A percentile compares a stretch with the other conserved stretches of the same genome.
These are phyloP conservation scores for Arachnomyces sp. DNA, from an alignment of 2,329 filamentous ascomycete species.

Conservation along the genomic window DNA sequence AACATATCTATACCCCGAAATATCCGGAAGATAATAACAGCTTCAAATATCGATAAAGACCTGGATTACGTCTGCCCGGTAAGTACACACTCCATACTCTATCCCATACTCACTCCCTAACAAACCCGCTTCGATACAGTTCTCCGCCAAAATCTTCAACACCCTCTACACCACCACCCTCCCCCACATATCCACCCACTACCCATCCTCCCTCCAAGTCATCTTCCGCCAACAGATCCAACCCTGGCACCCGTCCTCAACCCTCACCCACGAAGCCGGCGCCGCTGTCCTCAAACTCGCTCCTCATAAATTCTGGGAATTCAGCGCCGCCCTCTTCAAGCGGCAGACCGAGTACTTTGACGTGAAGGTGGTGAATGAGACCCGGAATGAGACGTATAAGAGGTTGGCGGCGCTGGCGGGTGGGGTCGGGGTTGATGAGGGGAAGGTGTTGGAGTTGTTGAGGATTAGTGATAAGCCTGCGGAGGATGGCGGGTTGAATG, in stretches of 20 bases:
- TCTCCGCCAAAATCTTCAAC: constrained; percentile 66
- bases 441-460: constrained; percentile 61
- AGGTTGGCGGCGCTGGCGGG: constrained; percentile 68
- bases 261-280: constrained; percentile 64
- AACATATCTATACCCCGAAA: neutral
- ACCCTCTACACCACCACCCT: constrained; percentile 62
- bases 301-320: constrained; percentile 71
- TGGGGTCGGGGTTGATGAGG: constrained; percentile 60
- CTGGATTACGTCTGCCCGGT: constrained; percentile 86
- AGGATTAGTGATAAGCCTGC: constrained; percentile 60
- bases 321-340: constrained; percentile 61
- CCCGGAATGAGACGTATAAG: constrained; percentile 74
- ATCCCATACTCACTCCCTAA: neutral
- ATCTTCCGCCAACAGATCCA: constrained; percentile 89
- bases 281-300: constrained; percentile 67
- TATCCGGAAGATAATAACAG: neutral
- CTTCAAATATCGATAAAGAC: constrained; percentile 35
- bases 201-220: constrained; percentile 57
- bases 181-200: constrained; percentile 55
- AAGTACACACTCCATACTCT: constrained; percentile 8
- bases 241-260: constrained; percentile 88
- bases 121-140: constrained; percentile 30
- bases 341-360: constrained; percentile 77
- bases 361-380: constrained; percentile 72
- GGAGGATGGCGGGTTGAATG: constrained; percentile 63